A percentile compares a stretch with the other conserved stretches of the same genome.
These are phyloP conservation scores for Sphagnurus paluster DNA, from an alignment of 1,284 basidiomycete genomes.

Conservation along the genomic window DNA sequence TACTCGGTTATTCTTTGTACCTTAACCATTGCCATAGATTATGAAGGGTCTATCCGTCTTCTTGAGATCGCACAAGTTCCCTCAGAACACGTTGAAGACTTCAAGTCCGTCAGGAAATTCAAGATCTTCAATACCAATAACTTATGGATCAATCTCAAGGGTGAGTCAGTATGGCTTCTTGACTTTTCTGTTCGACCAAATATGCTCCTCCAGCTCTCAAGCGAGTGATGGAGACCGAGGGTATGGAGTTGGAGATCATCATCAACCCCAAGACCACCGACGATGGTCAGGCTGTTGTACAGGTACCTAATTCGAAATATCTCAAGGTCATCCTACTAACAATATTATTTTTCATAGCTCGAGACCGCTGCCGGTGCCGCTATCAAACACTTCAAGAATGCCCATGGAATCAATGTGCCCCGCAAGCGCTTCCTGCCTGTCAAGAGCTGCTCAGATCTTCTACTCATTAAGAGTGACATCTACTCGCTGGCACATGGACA, in stretches of 20 bases:
- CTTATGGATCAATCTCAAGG: conserved; percentile 93
- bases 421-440: conserved; percentile 97
- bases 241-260: conserved; percentile 91
- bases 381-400: conserved; percentile 96
- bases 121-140: conserved; percentile 99
- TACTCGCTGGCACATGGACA: conserved; percentile 96
- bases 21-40: conserved; percentile 52
- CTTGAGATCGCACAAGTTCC: conserved; percentile 99
- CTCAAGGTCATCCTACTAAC: conserved; percentile 4
- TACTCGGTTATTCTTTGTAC: neutral
- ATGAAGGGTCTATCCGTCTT: conserved; percentile 91
- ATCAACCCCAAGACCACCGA: conserved; percentile 93
- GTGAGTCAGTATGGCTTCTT: conserved; percentile 27
- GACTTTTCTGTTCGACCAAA: neutral
- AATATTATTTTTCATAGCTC: conserved; percentile 57
- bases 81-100: conserved; percentile 97
- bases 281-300: conserved; percentile 86
- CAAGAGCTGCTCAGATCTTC: conserved; percentile 87
- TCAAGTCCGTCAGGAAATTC: conserved; percentile 94
- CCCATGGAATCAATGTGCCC: conserved; percentile 97
- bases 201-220: conserved; percentile 67
- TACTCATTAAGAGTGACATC: conserved; percentile 96
- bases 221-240: conserved; percentile 90
- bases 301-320: conserved; percentile 32
- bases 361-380: conserved; percentile 98